Evolutionary conservation across 2,329 filamentous ascomycete species (phyloP).

Genomic region (Xylaria sp.): DNA sequence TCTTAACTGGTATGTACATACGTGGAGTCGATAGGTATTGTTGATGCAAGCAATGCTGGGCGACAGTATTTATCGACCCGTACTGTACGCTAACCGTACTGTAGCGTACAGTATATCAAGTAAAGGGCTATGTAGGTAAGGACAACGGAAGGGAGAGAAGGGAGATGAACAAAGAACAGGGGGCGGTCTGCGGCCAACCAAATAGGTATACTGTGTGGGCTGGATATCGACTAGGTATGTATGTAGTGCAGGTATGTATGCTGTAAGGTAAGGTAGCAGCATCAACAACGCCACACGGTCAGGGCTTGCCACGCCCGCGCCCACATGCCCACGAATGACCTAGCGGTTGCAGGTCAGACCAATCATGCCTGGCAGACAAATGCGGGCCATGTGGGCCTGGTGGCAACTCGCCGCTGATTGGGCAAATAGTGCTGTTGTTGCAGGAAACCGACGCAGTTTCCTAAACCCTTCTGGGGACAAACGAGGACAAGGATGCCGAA

Average conservation of each 20-base stretch:
- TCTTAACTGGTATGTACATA: no score
- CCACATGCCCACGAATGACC: constrained; percentile 34
- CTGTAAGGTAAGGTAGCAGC: constrained; percentile 27
- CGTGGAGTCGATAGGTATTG: no score
- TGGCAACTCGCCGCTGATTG: constrained; percentile 36
- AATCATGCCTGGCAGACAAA: constrained; percentile 17
- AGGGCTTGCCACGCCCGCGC: constrained; percentile 35
- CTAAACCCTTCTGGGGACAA: constrained; percentile 34
- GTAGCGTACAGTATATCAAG: background rate
- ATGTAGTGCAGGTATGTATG: constrained; percentile 2
- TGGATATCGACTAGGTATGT: background rate
- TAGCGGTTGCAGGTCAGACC: constrained; percentile 35
- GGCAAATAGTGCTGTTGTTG: constrained; percentile 30
- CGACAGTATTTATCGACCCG: background rate
- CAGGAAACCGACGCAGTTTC: constrained; percentile 28
- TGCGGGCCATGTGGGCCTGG: constrained; percentile 24
- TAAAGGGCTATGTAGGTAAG: background rate
- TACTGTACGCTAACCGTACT: background rate
- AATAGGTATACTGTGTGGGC: constrained; percentile 36
- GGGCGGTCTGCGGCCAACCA: constrained; percentile 34
- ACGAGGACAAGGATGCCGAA: constrained; percentile 27
- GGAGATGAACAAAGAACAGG: constrained; percentile 24
- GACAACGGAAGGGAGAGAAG: background rate
- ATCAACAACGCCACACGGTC: constrained; percentile 39
- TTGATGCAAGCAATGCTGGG: constrained; percentile 6